Evolutionary conservation across 2,329 filamentous ascomycete genomes (phyloP).

Genomic region (Huntiella moniliformis): DNA sequence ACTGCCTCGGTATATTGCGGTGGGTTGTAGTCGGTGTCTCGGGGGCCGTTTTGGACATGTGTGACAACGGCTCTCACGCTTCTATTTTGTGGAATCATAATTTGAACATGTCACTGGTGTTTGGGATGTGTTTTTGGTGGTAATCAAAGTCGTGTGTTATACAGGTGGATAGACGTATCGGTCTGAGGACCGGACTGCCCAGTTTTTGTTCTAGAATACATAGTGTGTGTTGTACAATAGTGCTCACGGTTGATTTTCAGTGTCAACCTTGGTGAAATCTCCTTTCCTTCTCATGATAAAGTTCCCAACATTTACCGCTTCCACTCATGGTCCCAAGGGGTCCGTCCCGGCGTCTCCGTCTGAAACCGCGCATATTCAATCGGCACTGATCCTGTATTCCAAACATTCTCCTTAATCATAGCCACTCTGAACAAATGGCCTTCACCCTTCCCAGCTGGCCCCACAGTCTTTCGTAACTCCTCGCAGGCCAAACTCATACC

Average conservation of each 20-base stretch:
- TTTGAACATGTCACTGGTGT: too few species aligned
- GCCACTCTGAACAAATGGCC: constrained; percentile 70
- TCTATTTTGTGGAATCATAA: too few species aligned
- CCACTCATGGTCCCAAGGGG: constrained; percentile 91
- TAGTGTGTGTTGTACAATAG: background rate
- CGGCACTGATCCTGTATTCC: constrained; percentile 52
- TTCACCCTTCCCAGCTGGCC: constrained; percentile 36
- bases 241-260: background rate
- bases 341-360: constrained; percentile 60
- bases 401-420: constrained; percentile 80
- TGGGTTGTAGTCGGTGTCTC: too few species aligned
- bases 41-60: too few species aligned
- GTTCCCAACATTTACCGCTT: constrained; percentile 30
- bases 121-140: too few species aligned
- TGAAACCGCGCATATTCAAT: constrained; percentile 80
- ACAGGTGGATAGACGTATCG: too few species aligned
- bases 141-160: too few species aligned
- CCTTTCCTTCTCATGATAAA: background rate
- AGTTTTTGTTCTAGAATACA: constrained; percentile 4
- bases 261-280: background rate
- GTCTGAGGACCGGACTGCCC: too few species aligned
- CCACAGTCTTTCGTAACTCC: constrained; percentile 46
- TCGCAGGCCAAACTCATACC: constrained; percentile 75
- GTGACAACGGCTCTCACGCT: too few species aligned
- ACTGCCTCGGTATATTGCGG: too few species aligned